Evolutionary conservation across 495 filamentous ascomycete genomes (phyloP).

Genomic region (Letharia lupina): DNA sequence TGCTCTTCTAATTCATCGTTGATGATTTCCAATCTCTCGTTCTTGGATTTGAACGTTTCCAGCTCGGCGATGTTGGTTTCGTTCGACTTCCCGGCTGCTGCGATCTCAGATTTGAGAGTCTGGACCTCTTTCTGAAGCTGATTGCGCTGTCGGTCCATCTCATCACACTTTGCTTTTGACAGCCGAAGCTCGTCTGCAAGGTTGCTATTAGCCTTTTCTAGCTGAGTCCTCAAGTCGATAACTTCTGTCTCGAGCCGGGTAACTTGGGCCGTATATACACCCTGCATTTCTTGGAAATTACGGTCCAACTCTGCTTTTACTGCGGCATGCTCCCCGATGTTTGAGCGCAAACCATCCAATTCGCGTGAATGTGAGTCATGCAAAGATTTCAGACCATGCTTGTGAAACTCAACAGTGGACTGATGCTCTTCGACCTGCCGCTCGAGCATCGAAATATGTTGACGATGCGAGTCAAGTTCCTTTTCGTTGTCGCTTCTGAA

Average conservation of each 20-base stretch:
- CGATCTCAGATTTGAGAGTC: conserved; percentile 50
- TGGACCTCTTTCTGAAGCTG: conserved; percentile 47
- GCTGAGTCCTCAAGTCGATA: conserved; percentile 24
- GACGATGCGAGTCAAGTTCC: conserved; percentile 35
- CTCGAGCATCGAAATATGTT: conserved; percentile 37
- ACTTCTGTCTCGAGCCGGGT: conserved; percentile 31
- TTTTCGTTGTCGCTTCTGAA: conserved; percentile 32
- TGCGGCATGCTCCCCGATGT: conserved; percentile 19
- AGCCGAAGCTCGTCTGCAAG: conserved; percentile 35
- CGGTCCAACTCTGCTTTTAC: conserved; percentile 35
- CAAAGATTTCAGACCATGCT: conserved; percentile 44
- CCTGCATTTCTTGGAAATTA: conserved; percentile 44
- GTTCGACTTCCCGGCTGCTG: conserved; percentile 63
- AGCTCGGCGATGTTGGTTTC: conserved; percentile 59
- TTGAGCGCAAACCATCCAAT: conserved; percentile 39
- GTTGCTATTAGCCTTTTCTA: conserved; percentile 35
- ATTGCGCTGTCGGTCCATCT: conserved; percentile 40
- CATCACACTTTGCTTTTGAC: conserved; percentile 31
- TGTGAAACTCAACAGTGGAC: conserved; percentile 45
- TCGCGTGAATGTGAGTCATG: conserved; percentile 47
- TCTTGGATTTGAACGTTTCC: conserved; percentile 50
- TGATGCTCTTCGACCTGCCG: conserved; percentile 44
- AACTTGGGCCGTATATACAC: conserved; percentile 39
- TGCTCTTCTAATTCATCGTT: conserved; percentile 97
- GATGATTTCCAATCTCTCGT: conserved; percentile 77